A percentile compares a stretch with the other conserved stretches of the same genome.
phyloP scores from a whole-genome alignment of 176 grass and related monocot species.

The Hsuehochloa calcarea region DNA sequence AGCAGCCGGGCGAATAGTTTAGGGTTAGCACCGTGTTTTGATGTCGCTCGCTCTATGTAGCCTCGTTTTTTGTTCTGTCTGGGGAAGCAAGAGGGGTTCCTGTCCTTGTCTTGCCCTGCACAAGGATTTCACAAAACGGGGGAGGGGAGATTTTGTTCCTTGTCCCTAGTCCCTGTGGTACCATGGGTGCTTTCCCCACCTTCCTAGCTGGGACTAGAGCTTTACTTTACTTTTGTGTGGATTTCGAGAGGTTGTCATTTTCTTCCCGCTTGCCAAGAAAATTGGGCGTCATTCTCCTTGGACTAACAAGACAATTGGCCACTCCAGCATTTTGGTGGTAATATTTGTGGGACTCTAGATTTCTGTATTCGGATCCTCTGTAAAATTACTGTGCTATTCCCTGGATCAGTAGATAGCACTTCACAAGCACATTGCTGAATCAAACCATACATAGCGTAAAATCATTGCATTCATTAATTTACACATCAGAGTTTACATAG shows the following conservation, averaged over 20 bases:
- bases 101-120: neutral
- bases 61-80: neutral
- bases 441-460: too few species aligned
- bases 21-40: neutral
- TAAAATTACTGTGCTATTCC: too few species aligned
- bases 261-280: too few species aligned
- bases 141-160: neutral
- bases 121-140: neutral
- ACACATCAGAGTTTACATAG: too few species aligned
- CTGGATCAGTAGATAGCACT: too few species aligned
- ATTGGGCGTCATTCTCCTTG: too few species aligned
- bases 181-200: neutral
- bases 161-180: neutral
- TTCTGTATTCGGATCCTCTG: too few species aligned
- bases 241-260: neutral
- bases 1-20: neutral
- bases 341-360: too few species aligned
- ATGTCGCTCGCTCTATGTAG: neutral
- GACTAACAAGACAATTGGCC: too few species aligned
- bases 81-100: neutral
- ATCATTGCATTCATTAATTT: too few species aligned
- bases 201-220: neutral
- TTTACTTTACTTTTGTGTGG: neutral
- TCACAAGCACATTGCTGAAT: too few species aligned
- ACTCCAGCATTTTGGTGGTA: too few species aligned